Percentiles rank a stretch among this genome's conserved stretches.
phyloP scores from a whole-genome alignment of 2,329 filamentous ascomycete genomes.

The Microsporum canis region DNA sequence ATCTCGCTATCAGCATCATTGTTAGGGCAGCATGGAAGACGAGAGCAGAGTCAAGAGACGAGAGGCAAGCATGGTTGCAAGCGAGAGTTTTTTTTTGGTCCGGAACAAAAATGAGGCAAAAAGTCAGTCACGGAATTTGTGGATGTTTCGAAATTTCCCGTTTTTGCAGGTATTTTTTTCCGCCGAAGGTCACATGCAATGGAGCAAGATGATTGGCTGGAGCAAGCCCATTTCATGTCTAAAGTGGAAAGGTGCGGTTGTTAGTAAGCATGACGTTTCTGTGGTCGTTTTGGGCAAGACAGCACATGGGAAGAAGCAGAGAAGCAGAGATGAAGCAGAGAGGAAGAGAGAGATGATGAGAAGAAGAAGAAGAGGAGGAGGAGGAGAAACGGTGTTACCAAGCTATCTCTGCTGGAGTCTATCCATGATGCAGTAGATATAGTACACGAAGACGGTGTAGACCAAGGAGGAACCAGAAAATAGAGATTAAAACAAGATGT shows the following conservation, averaged over 20 bases:
- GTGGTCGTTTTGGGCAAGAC: not conserved
- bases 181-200: not conserved
- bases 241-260: not conserved
- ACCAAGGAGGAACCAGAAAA: not conserved
- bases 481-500: not conserved
- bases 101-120: not conserved
- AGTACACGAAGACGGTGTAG: not conserved
- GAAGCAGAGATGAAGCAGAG: not conserved
- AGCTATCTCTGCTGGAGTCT: not conserved
- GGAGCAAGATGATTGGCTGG: not conserved
- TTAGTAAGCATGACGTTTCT: not conserved
- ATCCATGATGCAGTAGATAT: not conserved
- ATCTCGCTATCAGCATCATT: not conserved
- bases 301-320: not conserved
- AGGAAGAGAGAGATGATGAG: not conserved
- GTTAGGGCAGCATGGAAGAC: conserved; percentile 6
- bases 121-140: conserved; percentile 5
- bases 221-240: not conserved
- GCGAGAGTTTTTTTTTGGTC: not conserved
- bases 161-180: not conserved
- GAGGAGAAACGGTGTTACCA: not conserved
- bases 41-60: conserved; percentile 5
- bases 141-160: conserved; percentile 2
- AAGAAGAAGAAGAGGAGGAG: not conserved
- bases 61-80: conserved; percentile 2